These are phyloP conservation scores for Coemansia brasiliensis DNA, from an alignment of 192 early-diverging fungal genomes.

Conservation along the genomic window DNA sequence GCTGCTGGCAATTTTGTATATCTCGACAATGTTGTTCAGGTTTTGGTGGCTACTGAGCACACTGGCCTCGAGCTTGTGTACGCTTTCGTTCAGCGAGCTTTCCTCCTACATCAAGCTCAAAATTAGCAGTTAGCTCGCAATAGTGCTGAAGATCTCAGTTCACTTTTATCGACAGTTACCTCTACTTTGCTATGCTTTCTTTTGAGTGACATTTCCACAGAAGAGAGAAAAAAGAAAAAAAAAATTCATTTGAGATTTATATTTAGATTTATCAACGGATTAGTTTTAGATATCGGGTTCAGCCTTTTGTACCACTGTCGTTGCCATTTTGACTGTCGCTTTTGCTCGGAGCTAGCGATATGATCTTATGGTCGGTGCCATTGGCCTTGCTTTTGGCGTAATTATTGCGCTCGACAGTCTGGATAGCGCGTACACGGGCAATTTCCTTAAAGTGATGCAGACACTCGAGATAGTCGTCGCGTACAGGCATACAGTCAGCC, in stretches of 20 bases:
- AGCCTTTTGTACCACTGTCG: background rate
- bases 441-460: conserved; percentile 92
- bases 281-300: no score
- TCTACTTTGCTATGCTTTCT: conserved; percentile 24
- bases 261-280: background rate
- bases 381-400: conserved; percentile 42
- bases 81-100: conserved; percentile 25
- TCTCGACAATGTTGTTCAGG: conserved; percentile 72
- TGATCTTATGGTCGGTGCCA: conserved; percentile 50
- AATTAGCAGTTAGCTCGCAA: no score
- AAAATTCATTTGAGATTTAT: background rate
- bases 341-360: conserved; percentile 18
- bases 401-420: conserved; percentile 50
- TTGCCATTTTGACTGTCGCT: background rate
- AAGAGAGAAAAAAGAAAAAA: no score
- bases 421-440: conserved; percentile 52
- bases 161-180: conserved; percentile 3
- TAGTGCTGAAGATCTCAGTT: no score
- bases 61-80: conserved; percentile 62
- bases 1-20: conserved; percentile 51
- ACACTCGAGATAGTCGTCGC: conserved; percentile 96
- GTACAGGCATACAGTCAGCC: conserved; percentile 73
- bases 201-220: conserved; percentile 23
- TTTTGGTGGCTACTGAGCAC: conserved; percentile 68
- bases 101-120: conserved; percentile 4